Evolutionary conservation across 1,284 basidiomycete species (phyloP), one percentile per base, ranked within the genome.

Genomic region (Heterobasidion annosum): DNA sequence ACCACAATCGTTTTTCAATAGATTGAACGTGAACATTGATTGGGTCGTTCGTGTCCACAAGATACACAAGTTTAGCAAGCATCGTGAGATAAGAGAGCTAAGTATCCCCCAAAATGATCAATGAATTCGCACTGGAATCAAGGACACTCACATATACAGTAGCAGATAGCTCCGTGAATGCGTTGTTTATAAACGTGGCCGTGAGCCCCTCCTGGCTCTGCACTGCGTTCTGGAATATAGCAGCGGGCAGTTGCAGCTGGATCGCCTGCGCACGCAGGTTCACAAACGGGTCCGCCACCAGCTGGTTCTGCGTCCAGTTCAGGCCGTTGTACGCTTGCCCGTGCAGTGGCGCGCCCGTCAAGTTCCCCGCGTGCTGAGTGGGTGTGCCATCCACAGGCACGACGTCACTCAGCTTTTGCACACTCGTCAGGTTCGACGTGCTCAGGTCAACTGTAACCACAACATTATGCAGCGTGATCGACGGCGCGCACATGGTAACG

Each of bases 311-410:
- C 50, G 74, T 68, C 63, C 80, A 81, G 52, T 62, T 64, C 42
- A 68, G 63, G 0, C 78, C 79, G 57, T 81, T 82, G 63, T 79
- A 79, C 4, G 77, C 73, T 10, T 65, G 66, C 5, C 75, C 74
- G 47, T 70, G 61, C 34, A 79, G 60, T 4, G 75, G 75, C 7
- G 61, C 54, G 6, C 72, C 73, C 0, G 74, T 76, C 44, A 78
- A 53, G 54, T 76, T 78, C 6, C 62, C 72, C n/a, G 72, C 65
- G 12, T 68, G 61, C 5, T 68, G 63, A 1, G 73, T 70, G 56
- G 73, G 73, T 45, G 67, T 68, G 8, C 45, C 42, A 6, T 51
- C 15, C 15, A 53, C 43, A 3, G 71, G 74, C 15, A 62, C 62
- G 6, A 64, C 54, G 13, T 69, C 54, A 6, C 56, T 64, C 54